These are phyloP conservation scores for Pyrenochaeta sp. DNA, from an alignment of 2,329 filamentous ascomycete species.

Conservation along the genomic window DNA sequence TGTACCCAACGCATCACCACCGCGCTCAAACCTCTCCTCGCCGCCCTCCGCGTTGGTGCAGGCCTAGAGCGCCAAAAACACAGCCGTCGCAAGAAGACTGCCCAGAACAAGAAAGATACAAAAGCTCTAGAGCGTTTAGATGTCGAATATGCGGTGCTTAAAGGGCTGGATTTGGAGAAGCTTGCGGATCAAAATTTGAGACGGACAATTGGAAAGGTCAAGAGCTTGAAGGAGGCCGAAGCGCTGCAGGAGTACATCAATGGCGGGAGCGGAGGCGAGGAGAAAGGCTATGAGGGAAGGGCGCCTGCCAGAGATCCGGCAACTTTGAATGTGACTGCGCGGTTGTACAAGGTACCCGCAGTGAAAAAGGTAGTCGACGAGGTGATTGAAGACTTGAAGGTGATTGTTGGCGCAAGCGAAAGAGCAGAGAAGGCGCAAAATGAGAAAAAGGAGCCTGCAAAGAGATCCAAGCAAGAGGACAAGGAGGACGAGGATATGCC, in stretches of 20 bases:
- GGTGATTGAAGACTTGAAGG: constrained; percentile 53
- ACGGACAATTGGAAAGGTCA: constrained; percentile 65
- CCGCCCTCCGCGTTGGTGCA: constrained; percentile 75
- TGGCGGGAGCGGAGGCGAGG: background rate
- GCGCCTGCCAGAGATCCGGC: constrained; percentile 50
- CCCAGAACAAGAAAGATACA: constrained; percentile 55
- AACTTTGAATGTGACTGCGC: constrained; percentile 65
- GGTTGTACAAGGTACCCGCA: constrained; percentile 67
- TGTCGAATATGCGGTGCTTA: constrained; percentile 67
- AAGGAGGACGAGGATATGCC: constrained; percentile 30
- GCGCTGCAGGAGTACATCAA: constrained; percentile 53
- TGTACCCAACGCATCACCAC: constrained; percentile 58
- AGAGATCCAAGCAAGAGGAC: constrained; percentile 20
- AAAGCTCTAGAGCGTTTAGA: constrained; percentile 67
- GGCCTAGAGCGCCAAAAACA: constrained; percentile 81
- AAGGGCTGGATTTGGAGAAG: constrained; percentile 62
- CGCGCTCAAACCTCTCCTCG: constrained; percentile 65
- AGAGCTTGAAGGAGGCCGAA: constrained; percentile 62
- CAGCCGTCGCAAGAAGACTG: constrained; percentile 67
- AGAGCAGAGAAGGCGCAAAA: constrained; percentile 12
- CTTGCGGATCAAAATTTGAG: constrained; percentile 64
- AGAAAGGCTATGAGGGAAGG: background rate
- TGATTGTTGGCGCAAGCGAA: constrained; percentile 37
- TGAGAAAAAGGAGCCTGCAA: constrained; percentile 11
- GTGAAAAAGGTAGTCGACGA: constrained; percentile 64